These are phyloP conservation scores for Lagenidium giganteum DNA, from an alignment of 352 stramenopile species.

Conservation along the genomic window DNA sequence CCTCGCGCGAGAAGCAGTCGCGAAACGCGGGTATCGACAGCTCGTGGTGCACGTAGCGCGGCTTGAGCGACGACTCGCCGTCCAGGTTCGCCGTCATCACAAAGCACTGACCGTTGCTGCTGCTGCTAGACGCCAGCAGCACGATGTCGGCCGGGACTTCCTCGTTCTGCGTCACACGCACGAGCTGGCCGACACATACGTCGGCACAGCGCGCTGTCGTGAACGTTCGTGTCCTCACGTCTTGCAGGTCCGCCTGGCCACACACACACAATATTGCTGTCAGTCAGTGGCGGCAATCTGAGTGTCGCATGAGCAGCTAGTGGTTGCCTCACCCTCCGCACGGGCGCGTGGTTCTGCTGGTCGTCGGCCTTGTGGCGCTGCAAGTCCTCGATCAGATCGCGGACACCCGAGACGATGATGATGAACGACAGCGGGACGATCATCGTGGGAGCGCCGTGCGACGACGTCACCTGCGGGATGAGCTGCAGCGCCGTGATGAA, in stretches of 20 bases:
- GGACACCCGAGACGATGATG: slow-evolving; percentile 74
- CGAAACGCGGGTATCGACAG: slow-evolving; percentile 19
- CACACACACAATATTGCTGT: too few species aligned
- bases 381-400: slow-evolving; percentile 78
- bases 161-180: slow-evolving; percentile 71
- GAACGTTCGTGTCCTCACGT: slow-evolving; percentile 18
- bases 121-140: slow-evolving; percentile 51
- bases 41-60: slow-evolving; percentile 44
- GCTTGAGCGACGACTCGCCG: slow-evolving; percentile 87
- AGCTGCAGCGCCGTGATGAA: slow-evolving; percentile 83
- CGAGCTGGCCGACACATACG: slow-evolving; percentile 74
- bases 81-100: slow-evolving; percentile 87
- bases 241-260: slow-evolving; percentile 3
- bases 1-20: slow-evolving; percentile 20
- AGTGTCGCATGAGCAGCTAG: too few species aligned
- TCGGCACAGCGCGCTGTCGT: slow-evolving; percentile 26
- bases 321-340: slow-evolving; percentile 21
- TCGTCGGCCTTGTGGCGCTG: slow-evolving; percentile 67
- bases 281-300: too few species aligned
- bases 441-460: slow-evolving; percentile 76
- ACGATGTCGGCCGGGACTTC: slow-evolving; percentile 67
- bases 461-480: slow-evolving; percentile 82
- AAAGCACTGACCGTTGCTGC: slow-evolving; percentile 58
- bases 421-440: slow-evolving; percentile 83
- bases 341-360: slow-evolving; percentile 41